Conservation (phyloP, 2,329 filamentous ascomycete species). For the Emydomyces testavorans region DNA sequence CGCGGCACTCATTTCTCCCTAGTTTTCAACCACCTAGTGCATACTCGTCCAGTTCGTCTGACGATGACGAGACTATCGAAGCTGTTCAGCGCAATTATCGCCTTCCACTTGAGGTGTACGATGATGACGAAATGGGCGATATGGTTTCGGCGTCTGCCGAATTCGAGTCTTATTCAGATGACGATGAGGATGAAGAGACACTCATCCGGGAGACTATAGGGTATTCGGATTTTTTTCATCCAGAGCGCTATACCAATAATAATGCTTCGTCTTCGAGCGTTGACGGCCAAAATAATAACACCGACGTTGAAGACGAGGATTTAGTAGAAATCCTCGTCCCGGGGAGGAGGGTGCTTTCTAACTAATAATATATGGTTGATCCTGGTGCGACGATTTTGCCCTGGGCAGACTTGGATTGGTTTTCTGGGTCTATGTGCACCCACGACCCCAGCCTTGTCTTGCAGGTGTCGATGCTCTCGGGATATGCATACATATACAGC, state of each 20-base stretch:
- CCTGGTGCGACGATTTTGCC: no score
- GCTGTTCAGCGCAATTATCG: conserved; percentile 34
- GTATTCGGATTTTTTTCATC: conserved; percentile 53
- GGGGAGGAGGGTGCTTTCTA: conserved; percentile 27
- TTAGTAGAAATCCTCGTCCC: conserved; percentile 38
- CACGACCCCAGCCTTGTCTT: no score
- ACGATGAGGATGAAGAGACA: conserved; percentile 44
- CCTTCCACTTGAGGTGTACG: conserved; percentile 47
- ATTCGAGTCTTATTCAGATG: conserved; percentile 38
- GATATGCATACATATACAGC: background rate
- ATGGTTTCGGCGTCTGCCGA: conserved; percentile 34
- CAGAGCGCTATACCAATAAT: conserved; percentile 11
- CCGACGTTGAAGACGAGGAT: conserved; percentile 33
- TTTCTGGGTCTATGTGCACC: no score
- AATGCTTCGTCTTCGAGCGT: background rate
- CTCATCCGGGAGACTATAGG: conserved; percentile 54
- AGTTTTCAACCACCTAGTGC: conserved; percentile 30
- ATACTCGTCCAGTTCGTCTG: conserved; percentile 33
- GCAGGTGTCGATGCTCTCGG: background rate
- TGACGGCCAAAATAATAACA: conserved; percentile 29
- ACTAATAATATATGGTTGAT: no score
- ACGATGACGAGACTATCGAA: conserved; percentile 30
- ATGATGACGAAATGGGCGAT: conserved; percentile 43
- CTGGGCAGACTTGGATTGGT: no score
- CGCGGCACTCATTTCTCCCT: conserved; percentile 29